Percentiles rank a stretch among this genome's conserved stretches.
phyloP scores from a whole-genome alignment of 140 eudicot genomes.

The Senecio squalidus region DNA sequence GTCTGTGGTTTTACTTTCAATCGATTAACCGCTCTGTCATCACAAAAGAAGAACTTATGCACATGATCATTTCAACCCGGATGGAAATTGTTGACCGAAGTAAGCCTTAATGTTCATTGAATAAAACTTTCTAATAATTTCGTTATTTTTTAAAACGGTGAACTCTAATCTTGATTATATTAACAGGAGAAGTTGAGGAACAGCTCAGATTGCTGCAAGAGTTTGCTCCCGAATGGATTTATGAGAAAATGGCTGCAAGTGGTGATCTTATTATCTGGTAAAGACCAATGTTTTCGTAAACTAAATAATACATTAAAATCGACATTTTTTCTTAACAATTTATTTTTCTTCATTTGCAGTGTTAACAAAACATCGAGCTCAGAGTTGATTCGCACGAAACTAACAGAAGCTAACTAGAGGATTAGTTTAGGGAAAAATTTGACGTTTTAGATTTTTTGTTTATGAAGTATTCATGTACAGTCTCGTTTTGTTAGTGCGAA shows the following conservation, averaged over 20 bases:
- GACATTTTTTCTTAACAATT: background rate
- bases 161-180: background rate
- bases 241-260: conserved; percentile 34
- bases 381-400: conserved; percentile 42
- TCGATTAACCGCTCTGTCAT: background rate
- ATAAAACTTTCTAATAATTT: background rate
- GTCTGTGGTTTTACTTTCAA: too few relatives aligned
- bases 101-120: background rate
- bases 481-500: too few relatives aligned
- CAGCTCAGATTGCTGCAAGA: conserved; percentile 69
- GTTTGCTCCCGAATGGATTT: conserved; percentile 67
- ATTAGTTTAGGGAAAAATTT: too few relatives aligned
- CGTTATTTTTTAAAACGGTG: background rate
- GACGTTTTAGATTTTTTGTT: too few relatives aligned
- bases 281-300: background rate
- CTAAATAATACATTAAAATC: background rate
- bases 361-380: conserved; percentile 46
- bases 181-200: conserved; percentile 65
- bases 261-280: conserved; percentile 56
- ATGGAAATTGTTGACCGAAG: background rate
- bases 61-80: background rate
- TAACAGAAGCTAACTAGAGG: conserved; percentile 46
- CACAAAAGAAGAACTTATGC: background rate
- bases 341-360: conserved; percentile 29
- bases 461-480: too few relatives aligned